A percentile compares a stretch with the other conserved stretches of the same genome.
These are phyloP conservation scores for Peronospora destructor DNA, from an alignment of 352 stramenopile genomes.

Conservation along the genomic window DNA sequence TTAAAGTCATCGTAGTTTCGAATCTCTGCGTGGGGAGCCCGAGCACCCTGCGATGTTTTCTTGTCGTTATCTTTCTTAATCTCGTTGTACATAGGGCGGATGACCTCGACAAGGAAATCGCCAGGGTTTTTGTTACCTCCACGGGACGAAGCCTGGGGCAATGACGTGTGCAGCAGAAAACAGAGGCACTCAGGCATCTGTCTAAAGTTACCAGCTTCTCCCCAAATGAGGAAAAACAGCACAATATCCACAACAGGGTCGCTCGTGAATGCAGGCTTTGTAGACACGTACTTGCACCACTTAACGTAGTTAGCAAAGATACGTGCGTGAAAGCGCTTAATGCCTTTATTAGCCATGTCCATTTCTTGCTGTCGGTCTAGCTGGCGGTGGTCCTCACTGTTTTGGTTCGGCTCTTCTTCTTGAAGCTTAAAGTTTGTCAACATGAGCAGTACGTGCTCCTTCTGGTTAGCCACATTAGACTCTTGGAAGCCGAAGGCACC, in stretches of 20 bases:
- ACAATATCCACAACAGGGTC: constrained; percentile 73
- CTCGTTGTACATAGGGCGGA: constrained; percentile 76
- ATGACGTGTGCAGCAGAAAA: constrained; percentile 73
- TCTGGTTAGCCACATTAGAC: constrained; percentile 67
- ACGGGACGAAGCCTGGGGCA: constrained; percentile 58
- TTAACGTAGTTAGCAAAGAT: constrained; percentile 85
- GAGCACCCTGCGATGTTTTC: constrained; percentile 73
- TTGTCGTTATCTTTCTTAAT: constrained; percentile 86
- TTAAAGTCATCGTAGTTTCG: constrained; percentile 88
- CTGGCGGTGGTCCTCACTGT: constrained; percentile 32
- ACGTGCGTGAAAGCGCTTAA: constrained; percentile 66
- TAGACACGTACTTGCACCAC: constrained; percentile 84
- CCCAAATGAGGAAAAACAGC: constrained; percentile 84
- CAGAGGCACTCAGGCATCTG: constrained; percentile 74
- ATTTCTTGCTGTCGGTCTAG: constrained; percentile 63
- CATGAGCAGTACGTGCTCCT: constrained; percentile 71
- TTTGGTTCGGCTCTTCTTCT: constrained; percentile 34
- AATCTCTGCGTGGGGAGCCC: constrained; percentile 65
- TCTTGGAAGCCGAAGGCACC: constrained; percentile 95
- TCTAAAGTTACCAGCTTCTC: constrained; percentile 80
- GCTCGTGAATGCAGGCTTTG: constrained; percentile 69
- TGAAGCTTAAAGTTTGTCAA: constrained; percentile 82
- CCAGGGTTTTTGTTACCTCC: constrained; percentile 53
- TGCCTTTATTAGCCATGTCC: constrained; percentile 67
- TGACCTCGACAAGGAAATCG: constrained; percentile 63